Conservation (phyloP, 1,139 yeast genomes). For the Suhomyces maxii region DNA sequence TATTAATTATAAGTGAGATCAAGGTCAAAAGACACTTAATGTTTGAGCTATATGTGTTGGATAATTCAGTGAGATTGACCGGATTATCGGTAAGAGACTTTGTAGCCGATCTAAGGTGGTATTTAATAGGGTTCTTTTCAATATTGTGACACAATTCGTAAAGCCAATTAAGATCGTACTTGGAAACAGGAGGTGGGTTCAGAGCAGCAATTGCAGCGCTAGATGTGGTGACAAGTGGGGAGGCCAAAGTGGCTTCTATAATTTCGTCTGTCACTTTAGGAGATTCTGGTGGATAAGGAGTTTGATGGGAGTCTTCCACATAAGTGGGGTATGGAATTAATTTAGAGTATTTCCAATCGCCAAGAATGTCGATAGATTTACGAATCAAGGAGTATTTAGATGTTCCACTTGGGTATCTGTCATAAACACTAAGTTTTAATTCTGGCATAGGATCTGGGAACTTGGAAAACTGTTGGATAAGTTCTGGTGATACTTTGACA, state of each 20-base stretch:
- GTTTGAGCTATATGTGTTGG: conserved; percentile 22
- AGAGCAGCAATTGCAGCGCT: not conserved
- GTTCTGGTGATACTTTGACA: conserved; percentile 31
- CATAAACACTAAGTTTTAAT: conserved; percentile 40
- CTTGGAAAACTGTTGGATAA: conserved; percentile 29
- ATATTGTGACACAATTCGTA: conserved; percentile 47
- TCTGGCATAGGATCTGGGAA: conserved; percentile 48
- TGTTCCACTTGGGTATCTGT: conserved; percentile 56
- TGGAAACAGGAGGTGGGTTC: conserved; percentile 5
- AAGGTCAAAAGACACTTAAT: conserved; percentile 30
- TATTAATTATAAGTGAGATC: conserved; percentile 31
- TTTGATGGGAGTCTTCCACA: not conserved
- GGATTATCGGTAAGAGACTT: conserved; percentile 40
- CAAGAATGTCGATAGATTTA: conserved; percentile 38
- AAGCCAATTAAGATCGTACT: conserved; percentile 36
- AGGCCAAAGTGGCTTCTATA: not conserved
- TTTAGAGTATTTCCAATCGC: conserved; percentile 29
- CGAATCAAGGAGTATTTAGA: conserved; percentile 49
- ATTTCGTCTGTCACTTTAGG: not conserved
- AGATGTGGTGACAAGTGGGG: conserved; percentile 2
- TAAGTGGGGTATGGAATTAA: conserved; percentile 25
- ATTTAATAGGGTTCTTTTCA: conserved; percentile 49
- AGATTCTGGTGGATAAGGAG: not conserved
- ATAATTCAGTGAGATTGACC: conserved; percentile 38
- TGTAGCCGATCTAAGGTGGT: conserved; percentile 47